These are phyloP conservation scores for Termitomyces sp. DNA, from an alignment of 768 basidiomycete species.

Conservation along the genomic window DNA sequence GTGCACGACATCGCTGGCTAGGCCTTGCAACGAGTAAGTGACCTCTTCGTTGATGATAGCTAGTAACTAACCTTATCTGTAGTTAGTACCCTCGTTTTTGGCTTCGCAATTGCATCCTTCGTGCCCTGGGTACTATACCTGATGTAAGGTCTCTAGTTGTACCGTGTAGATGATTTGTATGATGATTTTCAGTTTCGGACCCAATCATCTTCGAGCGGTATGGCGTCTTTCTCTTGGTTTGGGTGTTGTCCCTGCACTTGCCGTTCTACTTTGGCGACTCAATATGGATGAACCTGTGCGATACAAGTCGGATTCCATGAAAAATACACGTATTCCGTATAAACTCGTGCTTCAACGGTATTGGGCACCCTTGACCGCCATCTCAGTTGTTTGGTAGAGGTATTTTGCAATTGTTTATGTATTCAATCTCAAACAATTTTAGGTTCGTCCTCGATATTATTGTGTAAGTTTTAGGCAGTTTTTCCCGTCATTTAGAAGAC, in stretches of 20 bases:
- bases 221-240: slow-evolving; percentile 86
- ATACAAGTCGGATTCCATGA: slow-evolving; percentile 79
- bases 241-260: slow-evolving; percentile 72
- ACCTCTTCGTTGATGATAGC: background rate
- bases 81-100: slow-evolving; percentile 83
- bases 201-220: slow-evolving; percentile 74
- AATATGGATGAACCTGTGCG: slow-evolving; percentile 78
- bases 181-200: slow-evolving; percentile 69
- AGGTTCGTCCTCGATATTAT: slow-evolving; percentile 83
- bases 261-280: slow-evolving; percentile 81
- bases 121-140: slow-evolving; percentile 81
- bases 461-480: slow-evolving; percentile 35
- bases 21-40: slow-evolving; percentile 76
- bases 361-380: slow-evolving; percentile 64
- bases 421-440: background rate
- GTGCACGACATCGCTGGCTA: slow-evolving; percentile 81
- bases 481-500: background rate
- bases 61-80: background rate
- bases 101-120: slow-evolving; percentile 74
- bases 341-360: slow-evolving; percentile 76
- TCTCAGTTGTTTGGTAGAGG: slow-evolving; percentile 69
- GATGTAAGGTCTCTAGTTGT: slow-evolving; percentile 44
- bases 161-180: background rate
- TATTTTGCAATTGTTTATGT: background rate
- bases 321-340: slow-evolving; percentile 68